Percentiles rank a stretch among this genome's conserved stretches.
Evolutionary conservation across 1,284 basidiomycete genomes (phyloP).

Genomic region (Austroboletus olivaceoglutinosus): DNA sequence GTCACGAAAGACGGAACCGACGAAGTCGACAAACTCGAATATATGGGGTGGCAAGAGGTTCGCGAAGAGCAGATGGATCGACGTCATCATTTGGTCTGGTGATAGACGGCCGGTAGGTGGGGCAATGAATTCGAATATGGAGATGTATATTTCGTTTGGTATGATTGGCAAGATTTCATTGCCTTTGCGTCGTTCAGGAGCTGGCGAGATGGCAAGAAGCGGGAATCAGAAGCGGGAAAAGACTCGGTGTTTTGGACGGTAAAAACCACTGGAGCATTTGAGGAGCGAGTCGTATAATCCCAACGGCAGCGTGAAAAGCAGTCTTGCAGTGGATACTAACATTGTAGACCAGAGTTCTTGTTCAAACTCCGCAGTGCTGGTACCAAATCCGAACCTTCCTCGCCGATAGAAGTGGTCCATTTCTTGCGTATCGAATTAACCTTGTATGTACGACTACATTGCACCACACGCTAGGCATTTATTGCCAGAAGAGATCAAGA

Average conservation of each 20-base stretch:
- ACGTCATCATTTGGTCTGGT: conserved; percentile 9
- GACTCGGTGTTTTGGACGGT: not conserved
- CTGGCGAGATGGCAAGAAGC: conserved; percentile 5
- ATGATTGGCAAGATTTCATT: conserved; percentile 6
- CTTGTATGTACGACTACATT: too few species aligned
- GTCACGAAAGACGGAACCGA: conserved; percentile 3
- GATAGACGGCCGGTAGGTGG: not conserved
- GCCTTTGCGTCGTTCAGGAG: conserved; percentile 15
- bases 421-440: too few species aligned
- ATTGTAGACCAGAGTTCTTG: too few species aligned
- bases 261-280: not conserved
- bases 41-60: conserved; percentile 36
- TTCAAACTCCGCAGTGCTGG: too few species aligned
- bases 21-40: conserved; percentile 35
- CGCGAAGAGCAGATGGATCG: conserved; percentile 34
- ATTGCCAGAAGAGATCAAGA: too few species aligned
- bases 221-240: not conserved
- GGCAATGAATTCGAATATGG: conserved; percentile 35
- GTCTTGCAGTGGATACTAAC: too few species aligned
- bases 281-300: too few species aligned
- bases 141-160: conserved; percentile 38
- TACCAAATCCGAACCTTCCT: too few species aligned
- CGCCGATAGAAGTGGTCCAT: too few species aligned
- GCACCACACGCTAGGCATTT: too few species aligned
- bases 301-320: too few species aligned